Evolutionary conservation across 2,329 filamentous ascomycete genomes (phyloP), one percentile per base, ranked within the genome.

Genomic region (Stagonosporopsis chrysanthemi): DNA sequence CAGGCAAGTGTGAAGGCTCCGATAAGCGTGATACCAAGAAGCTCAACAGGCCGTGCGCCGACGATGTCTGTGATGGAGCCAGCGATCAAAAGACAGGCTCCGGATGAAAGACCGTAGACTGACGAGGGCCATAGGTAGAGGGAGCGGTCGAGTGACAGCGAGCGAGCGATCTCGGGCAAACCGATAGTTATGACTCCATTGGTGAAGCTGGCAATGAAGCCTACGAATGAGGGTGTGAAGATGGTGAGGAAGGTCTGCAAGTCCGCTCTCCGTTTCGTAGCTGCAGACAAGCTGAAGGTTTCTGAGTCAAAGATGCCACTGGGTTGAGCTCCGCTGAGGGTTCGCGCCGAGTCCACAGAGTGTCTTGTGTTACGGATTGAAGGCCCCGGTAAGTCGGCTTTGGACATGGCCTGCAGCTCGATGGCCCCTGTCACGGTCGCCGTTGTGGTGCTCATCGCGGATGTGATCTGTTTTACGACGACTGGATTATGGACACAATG

Each of bases 61-160:
- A 84, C 71, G 0, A 83, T 77, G 63, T 85, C 83, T 1, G 81
- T 79, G 7, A 84, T 70, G 8, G 82, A 79, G 2, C 83, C 83
- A 4, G 77, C 78, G 1, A 84, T 71, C 0, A 85, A 73, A 0
- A 85, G 77, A 6, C 77, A 77, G n/a, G 80, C 80, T 14, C 80
- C 81, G 33, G 77, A 77, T 1, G 80, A 81, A 6, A 84, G 62
- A 3, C 67, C 64, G 22, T 70, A 75, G 29, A 76, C 69, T 0
- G 73, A 75, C 0, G 67, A 65, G 0, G 73, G 74, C 73, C 74
- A 74, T 2, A 73, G 62, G 45, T 71, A 73, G 3, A 71, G 71
- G 4, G 64, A 72, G 39, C 77, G 70, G 49, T 64, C 62, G 1
- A 74, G 57, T 6, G 52, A 48, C 17, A 73, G 58, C 4, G 66